phyloP scores from a whole-genome alignment of 129 eudicot species.

The Logfia minima region DNA sequence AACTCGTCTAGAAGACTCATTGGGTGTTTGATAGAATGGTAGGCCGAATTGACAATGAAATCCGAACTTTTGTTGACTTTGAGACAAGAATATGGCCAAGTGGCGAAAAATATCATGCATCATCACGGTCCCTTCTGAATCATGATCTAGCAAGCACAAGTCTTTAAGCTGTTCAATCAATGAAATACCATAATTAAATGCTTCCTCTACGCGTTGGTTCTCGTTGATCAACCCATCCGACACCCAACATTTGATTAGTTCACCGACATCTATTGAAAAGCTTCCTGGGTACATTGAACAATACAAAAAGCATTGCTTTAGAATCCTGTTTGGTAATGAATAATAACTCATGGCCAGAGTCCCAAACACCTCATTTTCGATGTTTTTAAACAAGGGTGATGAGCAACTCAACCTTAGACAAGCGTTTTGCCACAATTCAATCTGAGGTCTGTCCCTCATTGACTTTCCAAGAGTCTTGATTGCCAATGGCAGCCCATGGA shows the following conservation, averaged over 20 bases:
- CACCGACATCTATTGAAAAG: slow-evolving; percentile 27
- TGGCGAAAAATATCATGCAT: slow-evolving; percentile 39
- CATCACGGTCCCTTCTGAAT: slow-evolving; percentile 30
- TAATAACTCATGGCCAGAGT: slow-evolving; percentile 28
- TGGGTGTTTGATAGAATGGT: slow-evolving; percentile 21
- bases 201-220: slow-evolving; percentile 17
- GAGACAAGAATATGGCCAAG: slow-evolving; percentile 32
- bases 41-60: slow-evolving; percentile 18
- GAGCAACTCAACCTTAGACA: slow-evolving; percentile 28
- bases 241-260: slow-evolving; percentile 39
- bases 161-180: slow-evolving; percentile 34
- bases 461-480: slow-evolving; percentile 37
- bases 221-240: slow-evolving; percentile 36
- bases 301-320: slow-evolving; percentile 38
- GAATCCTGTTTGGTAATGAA: slow-evolving; percentile 24
- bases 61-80: slow-evolving; percentile 16
- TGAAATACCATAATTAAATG: slow-evolving; percentile 19
- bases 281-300: slow-evolving; percentile 39
- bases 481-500: slow-evolving; percentile 36
- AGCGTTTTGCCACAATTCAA: slow-evolving; percentile 33
- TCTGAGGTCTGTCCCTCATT: slow-evolving; percentile 30
- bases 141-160: slow-evolving; percentile 35
- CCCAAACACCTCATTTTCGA: slow-evolving; percentile 24
- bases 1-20: slow-evolving; percentile 27
- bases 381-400: slow-evolving; percentile 29